A percentile compares a stretch with the other conserved stretches of the same genome.
phyloP scores from a whole-genome alignment of 805 yeast genomes.

The Teunomyces barrocoloradensis region DNA sequence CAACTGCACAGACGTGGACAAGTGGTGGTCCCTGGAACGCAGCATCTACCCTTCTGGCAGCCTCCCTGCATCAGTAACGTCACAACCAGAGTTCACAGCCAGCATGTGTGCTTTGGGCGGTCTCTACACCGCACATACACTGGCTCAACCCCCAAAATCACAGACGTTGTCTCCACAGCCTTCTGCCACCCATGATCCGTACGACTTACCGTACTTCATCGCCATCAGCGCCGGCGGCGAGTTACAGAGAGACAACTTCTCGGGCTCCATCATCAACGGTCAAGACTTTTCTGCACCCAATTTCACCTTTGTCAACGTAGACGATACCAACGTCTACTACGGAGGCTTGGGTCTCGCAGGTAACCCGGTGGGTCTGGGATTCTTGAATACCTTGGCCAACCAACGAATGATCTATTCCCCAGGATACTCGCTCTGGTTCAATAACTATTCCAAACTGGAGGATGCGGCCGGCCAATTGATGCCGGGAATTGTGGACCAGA shows the following conservation, averaged over 20 bases:
- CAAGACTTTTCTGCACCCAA: constrained; percentile 13
- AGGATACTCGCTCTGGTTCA: constrained; percentile 36
- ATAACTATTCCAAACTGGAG: constrained; percentile 10
- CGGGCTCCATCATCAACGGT: constrained; percentile 13
- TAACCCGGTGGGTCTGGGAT: constrained; percentile 23
- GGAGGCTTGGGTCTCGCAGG: constrained; percentile 39
- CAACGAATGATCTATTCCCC: constrained; percentile 23
- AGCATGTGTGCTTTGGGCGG: constrained; percentile 30
- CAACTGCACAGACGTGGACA: constrained; percentile 21
- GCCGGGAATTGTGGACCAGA: constrained; percentile 58
- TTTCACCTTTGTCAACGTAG: constrained; percentile 28
- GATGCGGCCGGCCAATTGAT: constrained; percentile 36
- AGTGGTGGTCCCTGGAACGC: constrained; percentile 17
- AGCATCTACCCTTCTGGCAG: neutral
- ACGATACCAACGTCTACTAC: constrained; percentile 17
- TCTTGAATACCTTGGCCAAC: constrained; percentile 20
- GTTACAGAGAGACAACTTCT: constrained; percentile 23
- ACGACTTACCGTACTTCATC: constrained; percentile 28
- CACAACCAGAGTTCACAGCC: constrained; percentile 20
- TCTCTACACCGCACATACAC: constrained; percentile 9
- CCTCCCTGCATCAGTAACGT: constrained; percentile 15
- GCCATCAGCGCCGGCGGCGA: constrained; percentile 26
- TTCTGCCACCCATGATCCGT: constrained; percentile 14
- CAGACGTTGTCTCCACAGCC: constrained; percentile 6
- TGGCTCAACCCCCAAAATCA: constrained; percentile 11